These are phyloP conservation scores for Peronospora belbahrii DNA, from an alignment of 352 stramenopile species.

Conservation along the genomic window DNA sequence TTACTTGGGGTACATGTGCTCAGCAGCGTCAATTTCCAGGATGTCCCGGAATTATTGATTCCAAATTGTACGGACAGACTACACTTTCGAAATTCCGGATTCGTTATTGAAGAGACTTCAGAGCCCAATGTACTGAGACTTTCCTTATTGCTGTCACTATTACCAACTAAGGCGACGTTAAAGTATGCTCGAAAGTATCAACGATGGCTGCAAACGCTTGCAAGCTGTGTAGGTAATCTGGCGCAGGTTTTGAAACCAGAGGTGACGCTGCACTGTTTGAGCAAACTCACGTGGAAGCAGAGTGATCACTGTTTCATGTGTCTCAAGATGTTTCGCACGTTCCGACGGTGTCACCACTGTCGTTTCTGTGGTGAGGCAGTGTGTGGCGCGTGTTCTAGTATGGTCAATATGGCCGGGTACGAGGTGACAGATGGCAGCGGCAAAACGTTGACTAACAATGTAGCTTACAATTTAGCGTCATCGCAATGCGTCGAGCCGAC, in stretches of 20 bases:
- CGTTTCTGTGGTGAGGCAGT: constrained; percentile 65
- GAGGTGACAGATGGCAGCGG: constrained; percentile 24
- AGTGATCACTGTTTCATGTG: constrained; percentile 65
- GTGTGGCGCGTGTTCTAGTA: constrained; percentile 54
- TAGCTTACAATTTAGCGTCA: constrained; percentile 4
- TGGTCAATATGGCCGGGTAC: constrained; percentile 40
- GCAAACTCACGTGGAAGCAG: constrained; percentile 44
- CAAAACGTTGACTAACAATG: constrained; percentile 15
- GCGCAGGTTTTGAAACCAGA: constrained; percentile 11
- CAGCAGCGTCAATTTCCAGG: constrained; percentile 35
- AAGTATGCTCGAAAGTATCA: constrained; percentile 32
- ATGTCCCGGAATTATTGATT: constrained; percentile 27
- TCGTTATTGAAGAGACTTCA: constrained; percentile 47
- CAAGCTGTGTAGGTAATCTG: constrained; percentile 32
- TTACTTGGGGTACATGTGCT: constrained; percentile 35
- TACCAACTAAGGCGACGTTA: constrained; percentile 30
- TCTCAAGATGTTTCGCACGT: constrained; percentile 61
- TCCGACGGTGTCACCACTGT: constrained; percentile 67
- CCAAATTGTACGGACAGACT: constrained; percentile 28
- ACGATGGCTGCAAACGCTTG: constrained; percentile 26
- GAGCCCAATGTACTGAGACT: constrained; percentile 28
- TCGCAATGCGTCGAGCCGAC: constrained; percentile 6
- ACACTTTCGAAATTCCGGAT: constrained; percentile 41
- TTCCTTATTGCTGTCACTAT: constrained; percentile 41
- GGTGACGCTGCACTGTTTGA: constrained; percentile 30